Evolutionary conservation across 495 filamentous ascomycete species (phyloP), one percentile per base, ranked within the genome.

Genomic region (Aspergillus sclerotiicarbonarius): DNA sequence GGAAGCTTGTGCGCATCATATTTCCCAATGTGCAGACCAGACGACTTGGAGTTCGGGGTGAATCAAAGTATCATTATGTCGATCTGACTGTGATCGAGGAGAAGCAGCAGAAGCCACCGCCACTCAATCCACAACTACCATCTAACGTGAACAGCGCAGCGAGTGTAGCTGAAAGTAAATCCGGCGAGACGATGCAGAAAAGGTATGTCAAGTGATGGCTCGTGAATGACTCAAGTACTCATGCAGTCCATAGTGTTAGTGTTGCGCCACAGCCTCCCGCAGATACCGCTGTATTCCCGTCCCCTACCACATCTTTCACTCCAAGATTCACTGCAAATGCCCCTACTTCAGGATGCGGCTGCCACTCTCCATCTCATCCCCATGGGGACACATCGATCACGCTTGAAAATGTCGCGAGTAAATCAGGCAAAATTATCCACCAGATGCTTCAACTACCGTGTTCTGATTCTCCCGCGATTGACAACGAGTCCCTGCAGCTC

Each of bases 21-120:
- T 98, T 97, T 60, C 93, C 92, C 1, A 92, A 91, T 45, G 85
- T 98, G 16, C 92, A 95, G 67, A 98, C 94, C 10, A 83, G 94
- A 39, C 82, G 94, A 50, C 80, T 98, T 12, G 94, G 94, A 45
- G 91, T 98, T 41, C 86, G 94, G 19, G 95, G 95, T 43, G 92
- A 97, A 73, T 98, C 95, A 6, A 98, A 98, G 70, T 98, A 98
- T 70, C 95, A 98, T 67, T 98, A 98, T 67, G 90, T 94, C 45
- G 90, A 93, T 67, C 85, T 96, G 67, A 84, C 83, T 3, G 79
- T 96, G 32, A 80, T 79, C 19, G 76, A 79, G 54, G 76, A 79
- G 62, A 79, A 79, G 59, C 76, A 78, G 49, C 68, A 74, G 29
- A 70, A 72, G 61, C 71, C 67, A 13, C 53, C 58, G 6, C 56